Evolutionary conservation across 2,329 filamentous ascomycete genomes (phyloP), one percentile per base, ranked within the genome.

Genomic region (Coniella lustricola): DNA sequence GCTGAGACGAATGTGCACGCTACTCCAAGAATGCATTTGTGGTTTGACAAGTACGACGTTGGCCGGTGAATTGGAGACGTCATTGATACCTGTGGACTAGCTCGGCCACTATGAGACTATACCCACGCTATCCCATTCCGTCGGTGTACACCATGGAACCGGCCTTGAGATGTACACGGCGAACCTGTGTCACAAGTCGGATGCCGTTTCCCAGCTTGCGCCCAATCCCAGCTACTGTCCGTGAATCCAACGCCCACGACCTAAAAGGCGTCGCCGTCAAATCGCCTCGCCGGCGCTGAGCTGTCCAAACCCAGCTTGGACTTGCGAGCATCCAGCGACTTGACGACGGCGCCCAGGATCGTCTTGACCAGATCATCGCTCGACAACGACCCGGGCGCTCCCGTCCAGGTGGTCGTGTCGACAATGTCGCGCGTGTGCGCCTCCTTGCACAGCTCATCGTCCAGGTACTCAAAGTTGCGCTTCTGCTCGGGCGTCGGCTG

Each of bases 391-490:
- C 54, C 54, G 0, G 46, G 51, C 38, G 44, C 32, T 3, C 49
- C 51, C 7, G 48, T 49, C 48, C 48, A 51, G 25, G 48, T 50
- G 13, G 44, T 51, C 42, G 54, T 56, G 47, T 57, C 55, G 38
- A 56, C 50, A 9, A 57, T 57, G 39, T 57, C 55, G 31, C 48
- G 43, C 33, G 54, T 56, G 39, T 48, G 45, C 4, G 47, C 44
- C 50, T 56, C 54, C 46, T 52, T 54, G 48, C 52, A 49, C 48
- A 57, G 54, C 48, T 56, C 54, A 49, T 57, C 55, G 47, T 57
- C 55, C 18, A 56, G 54, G 36, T 56, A 55, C 39, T 54, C 45
- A 14, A 56, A 54, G 34, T 44, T 49, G 39, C 49, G 46, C 52
- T 44, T 45, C 35, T 53, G 52, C 46, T 52, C 51, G 14, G 48